Evolutionary conservation across 164 flowering plant species (phyloP).

Genomic region (Magnolia sinica): DNA sequence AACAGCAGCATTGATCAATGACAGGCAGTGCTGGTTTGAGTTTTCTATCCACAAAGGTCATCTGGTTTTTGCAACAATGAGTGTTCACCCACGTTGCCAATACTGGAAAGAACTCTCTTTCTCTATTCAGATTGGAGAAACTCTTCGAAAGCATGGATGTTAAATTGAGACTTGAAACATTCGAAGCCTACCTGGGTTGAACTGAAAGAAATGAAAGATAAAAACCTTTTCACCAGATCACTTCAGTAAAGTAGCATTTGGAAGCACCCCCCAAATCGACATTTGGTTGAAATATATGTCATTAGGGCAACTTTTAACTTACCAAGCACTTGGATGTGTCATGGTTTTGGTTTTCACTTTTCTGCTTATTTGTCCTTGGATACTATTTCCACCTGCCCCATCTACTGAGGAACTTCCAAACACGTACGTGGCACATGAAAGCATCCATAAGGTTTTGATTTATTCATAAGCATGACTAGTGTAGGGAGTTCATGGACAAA

Average conservation of each 20-base stretch:
- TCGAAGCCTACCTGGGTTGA: not conserved
- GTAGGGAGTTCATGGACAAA: no score
- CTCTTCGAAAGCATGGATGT: not conserved
- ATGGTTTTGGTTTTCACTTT: no score
- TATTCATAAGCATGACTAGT: no score
- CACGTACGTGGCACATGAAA: no score
- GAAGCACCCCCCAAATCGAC: not conserved
- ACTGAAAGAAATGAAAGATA: not conserved
- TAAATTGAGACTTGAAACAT: not conserved
- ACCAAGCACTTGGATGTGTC: no score
- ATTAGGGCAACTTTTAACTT: not conserved
- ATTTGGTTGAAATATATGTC: not conserved
- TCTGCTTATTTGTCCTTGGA: not conserved
- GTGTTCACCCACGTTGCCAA: not conserved
- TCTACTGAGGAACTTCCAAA: no score
- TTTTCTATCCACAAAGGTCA: not conserved
- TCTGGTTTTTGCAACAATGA: not conserved
- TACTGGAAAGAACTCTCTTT: not conserved
- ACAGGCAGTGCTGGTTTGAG: not conserved
- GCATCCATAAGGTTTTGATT: no score
- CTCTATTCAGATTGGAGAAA: not conserved
- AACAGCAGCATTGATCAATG: not conserved
- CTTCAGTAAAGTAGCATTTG: not conserved
- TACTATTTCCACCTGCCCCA: not conserved
- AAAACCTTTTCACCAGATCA: not conserved